Evolutionary conservation across 345 rosid genomes (phyloP), one percentile per base, ranked within the genome.

Genomic region (Moricandia moricandioides): DNA sequence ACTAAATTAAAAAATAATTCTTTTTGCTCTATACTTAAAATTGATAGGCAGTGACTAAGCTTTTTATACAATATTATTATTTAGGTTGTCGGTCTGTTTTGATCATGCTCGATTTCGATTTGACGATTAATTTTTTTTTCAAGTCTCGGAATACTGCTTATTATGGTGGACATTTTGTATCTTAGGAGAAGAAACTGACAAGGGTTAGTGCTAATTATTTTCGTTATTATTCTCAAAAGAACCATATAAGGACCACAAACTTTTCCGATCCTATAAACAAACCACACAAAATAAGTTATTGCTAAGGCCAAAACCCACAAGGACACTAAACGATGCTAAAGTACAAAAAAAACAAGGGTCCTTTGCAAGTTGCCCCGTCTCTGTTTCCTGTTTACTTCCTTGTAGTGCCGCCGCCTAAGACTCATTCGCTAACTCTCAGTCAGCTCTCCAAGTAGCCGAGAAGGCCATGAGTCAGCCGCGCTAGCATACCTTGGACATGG

Each of bases 401-500:
- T 39, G 74, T 35, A 16, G 13, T 33, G 13, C 26, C 27, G 8
- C 30, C 21, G 7, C 4, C 43, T 26, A 4, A 43, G 51, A 43
- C 30, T 73, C 72, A 82, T 52, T 75, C 80, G 59, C 78, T 78
- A 33, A 77, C 66, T 31, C 39, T 55, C 7, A 75, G 35, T 26
- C 81, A 29, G 69, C 64, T 83, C 86, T 18, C 85, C 84, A 29
- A 95, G 93, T 68, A 95, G 86, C 61, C 85, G 87, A 37, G 88
- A 88, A 12, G 97, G 87, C 99, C 99, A 95, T 0, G 90, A 86
- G 81, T 95, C 98, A 30, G 86, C 78, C 0, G 87, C 77, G 0
- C 86, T 88, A 7, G 92, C 94, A 72, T 92, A 95, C 78, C 98
- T 85, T 9, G 99, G 90, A 70, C 90, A 92, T 0, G 99, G 99